These are phyloP conservation scores for Botrytis pseudocinerea DNA, from an alignment of 2,329 filamentous ascomycete genomes.

Conservation along the genomic window DNA sequence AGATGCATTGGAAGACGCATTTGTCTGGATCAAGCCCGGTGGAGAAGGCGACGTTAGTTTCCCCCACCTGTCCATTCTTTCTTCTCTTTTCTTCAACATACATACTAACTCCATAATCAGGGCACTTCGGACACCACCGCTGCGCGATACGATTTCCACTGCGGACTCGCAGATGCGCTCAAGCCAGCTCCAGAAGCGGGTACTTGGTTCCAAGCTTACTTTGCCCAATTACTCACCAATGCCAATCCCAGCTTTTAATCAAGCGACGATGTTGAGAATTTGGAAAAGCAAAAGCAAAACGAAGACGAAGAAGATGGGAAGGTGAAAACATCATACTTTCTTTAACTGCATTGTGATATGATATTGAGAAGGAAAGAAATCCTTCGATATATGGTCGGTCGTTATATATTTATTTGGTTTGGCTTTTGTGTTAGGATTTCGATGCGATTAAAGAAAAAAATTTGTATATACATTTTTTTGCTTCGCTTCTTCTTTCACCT, in stretches of 20 bases:
- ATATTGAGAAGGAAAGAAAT: background rate
- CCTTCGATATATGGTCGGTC: background rate
- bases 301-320: background rate
- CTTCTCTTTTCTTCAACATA: background rate
- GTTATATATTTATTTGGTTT: background rate
- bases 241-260: constrained; percentile 55
- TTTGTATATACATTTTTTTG: constrained; percentile 18
- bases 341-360: background rate
- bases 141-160: constrained; percentile 52
- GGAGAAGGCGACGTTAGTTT: constrained; percentile 46
- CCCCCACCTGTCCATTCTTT: background rate
- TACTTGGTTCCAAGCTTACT: constrained; percentile 60
- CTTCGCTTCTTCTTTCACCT: background rate
- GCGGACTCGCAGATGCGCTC: constrained; percentile 53
- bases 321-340: constrained; percentile 4
- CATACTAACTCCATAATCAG: constrained; percentile 22
- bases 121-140: constrained; percentile 46
- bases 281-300: background rate
- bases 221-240: constrained; percentile 56
- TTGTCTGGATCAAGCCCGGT: constrained; percentile 72
- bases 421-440: background rate
- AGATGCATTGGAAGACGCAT: constrained; percentile 59
- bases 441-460: background rate
- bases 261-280: constrained; percentile 19
- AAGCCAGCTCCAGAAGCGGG: constrained; percentile 70